Conservation (phyloP, 352 stramenopile genomes). For the Phytophthora hybrid region DNA sequence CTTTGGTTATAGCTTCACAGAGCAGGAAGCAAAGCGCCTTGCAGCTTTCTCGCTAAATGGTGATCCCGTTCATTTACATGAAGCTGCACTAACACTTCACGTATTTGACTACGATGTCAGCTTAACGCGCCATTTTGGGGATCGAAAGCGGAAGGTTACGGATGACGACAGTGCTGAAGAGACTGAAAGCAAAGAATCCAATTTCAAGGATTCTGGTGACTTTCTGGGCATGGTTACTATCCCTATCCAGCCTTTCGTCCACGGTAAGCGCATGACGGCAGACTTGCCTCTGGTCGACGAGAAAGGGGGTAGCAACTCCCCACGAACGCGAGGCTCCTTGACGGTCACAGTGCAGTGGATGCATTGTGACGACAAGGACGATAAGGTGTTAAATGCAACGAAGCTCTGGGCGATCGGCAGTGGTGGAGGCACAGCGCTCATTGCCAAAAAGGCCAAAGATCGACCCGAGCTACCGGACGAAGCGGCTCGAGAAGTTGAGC, state of each 20-base stretch:
- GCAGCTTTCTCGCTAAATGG: not conserved
- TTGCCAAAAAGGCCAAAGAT: slow-evolving; percentile 27
- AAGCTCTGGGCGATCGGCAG: slow-evolving; percentile 40
- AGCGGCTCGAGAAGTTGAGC: slow-evolving; percentile 20
- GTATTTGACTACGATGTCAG: slow-evolving; percentile 61
- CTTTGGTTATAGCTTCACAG: slow-evolving; percentile 57
- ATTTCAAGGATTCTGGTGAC: slow-evolving; percentile 26
- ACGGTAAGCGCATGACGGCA: slow-evolving; percentile 50
- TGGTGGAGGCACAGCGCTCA: slow-evolving; percentile 24
- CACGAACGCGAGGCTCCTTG: slow-evolving; percentile 45
- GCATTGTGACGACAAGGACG: slow-evolving; percentile 36
- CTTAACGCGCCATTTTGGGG: not conserved
- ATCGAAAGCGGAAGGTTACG: not conserved
- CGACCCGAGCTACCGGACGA: slow-evolving; percentile 40
- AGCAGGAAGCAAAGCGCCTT: slow-evolving; percentile 24
- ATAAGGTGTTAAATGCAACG: slow-evolving; percentile 9
- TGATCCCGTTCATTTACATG: not conserved
- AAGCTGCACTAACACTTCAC: slow-evolving; percentile 22
- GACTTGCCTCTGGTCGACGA: slow-evolving; percentile 51
- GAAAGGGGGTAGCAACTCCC: slow-evolving; percentile 35
- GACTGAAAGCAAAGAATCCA: not conserved
- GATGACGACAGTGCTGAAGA: slow-evolving; percentile 12
- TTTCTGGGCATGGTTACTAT: slow-evolving; percentile 60
- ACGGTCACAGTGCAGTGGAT: slow-evolving; percentile 71
- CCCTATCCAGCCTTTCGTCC: slow-evolving; percentile 48